Percentiles rank a stretch among this genome's conserved stretches.
Evolutionary conservation across 352 stramenopile genomes (phyloP).

Genomic region (Phytophthora cryptogea): DNA sequence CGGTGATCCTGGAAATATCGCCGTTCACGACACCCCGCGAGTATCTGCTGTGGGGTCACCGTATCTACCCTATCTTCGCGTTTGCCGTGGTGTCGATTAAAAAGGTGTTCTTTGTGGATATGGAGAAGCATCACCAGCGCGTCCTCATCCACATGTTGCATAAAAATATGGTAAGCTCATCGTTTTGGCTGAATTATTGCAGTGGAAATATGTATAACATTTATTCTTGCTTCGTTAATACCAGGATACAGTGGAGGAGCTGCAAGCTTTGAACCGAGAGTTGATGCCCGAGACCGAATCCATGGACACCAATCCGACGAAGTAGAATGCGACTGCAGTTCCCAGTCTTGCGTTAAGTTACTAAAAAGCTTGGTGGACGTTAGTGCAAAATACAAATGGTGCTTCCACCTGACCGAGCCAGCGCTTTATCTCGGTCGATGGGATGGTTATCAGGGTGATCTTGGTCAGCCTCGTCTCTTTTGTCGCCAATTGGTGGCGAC

Average conservation of each 20-base stretch:
- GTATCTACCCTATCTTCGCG: conserved; percentile 53
- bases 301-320: conserved; percentile 11
- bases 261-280: conserved; percentile 26
- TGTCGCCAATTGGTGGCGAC: conserved; percentile 26
- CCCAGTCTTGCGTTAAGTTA: too few species aligned
- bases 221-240: neutral
- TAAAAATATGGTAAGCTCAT: conserved; percentile 49
- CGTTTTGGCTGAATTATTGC: neutral
- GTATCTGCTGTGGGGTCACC: conserved; percentile 61
- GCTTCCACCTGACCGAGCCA: conserved; percentile 4
- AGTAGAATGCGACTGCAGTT: conserved; percentile 5
- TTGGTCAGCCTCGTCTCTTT: conserved; percentile 26
- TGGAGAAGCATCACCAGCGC: conserved; percentile 58
- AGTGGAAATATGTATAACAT: too few species aligned
- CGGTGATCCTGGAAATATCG: conserved; percentile 45
- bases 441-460: conserved; percentile 26
- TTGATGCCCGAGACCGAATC: conserved; percentile 25
- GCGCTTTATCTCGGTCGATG: conserved; percentile 25
- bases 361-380: too few species aligned
- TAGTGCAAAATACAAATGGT: conserved; percentile 23
- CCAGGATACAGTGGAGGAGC: conserved; percentile 38
- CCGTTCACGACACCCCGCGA: conserved; percentile 61
- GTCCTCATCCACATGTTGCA: conserved; percentile 54
- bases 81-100: conserved; percentile 51
- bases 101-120: conserved; percentile 60